Evolutionary conservation across 192 early-diverging fungal genomes (phyloP).

Genomic region (Phlyctochytrium bullatum): DNA sequence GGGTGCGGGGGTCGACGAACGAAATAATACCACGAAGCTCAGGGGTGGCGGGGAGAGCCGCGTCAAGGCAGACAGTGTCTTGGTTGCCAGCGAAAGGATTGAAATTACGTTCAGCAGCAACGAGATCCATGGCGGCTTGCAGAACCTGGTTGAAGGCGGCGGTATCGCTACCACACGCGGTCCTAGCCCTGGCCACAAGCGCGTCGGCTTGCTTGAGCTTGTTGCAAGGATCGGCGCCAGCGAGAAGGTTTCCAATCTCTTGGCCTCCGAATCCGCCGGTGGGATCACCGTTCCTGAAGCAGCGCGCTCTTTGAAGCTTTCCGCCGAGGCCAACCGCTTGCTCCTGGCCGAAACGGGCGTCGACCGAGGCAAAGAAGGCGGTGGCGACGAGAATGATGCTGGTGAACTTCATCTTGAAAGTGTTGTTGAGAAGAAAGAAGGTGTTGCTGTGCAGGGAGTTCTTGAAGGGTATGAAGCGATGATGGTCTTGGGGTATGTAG

Average conservation of each 20-base stretch:
- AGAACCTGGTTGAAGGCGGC: background rate
- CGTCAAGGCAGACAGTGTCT: slow-evolving; percentile 15
- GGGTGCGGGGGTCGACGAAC: slow-evolving; percentile 17
- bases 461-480: too few relatives aligned
- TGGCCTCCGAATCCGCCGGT: slow-evolving; percentile 19
- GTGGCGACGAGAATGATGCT: slow-evolving; percentile 5
- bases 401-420: background rate
- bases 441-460: too few relatives aligned
- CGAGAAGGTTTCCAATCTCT: slow-evolving; percentile 16
- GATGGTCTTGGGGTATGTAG: too few relatives aligned
- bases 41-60: background rate
- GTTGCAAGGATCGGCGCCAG: slow-evolving; percentile 1
- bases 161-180: background rate
- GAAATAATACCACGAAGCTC: background rate
- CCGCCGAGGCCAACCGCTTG: slow-evolving; percentile 1
- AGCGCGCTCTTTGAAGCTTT: slow-evolving; percentile 18
- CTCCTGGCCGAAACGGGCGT: slow-evolving; percentile 19
- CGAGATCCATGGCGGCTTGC: background rate
- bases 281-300: slow-evolving; percentile 10
- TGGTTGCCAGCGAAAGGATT: background rate
- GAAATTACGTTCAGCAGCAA: background rate
- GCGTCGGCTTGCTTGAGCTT: slow-evolving; percentile 8
- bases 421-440: background rate
- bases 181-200: background rate
- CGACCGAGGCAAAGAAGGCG: background rate